Evolutionary conservation across 352 stramenopile genomes (phyloP).

Genomic region (Phytophthora niederhauseri): DNA sequence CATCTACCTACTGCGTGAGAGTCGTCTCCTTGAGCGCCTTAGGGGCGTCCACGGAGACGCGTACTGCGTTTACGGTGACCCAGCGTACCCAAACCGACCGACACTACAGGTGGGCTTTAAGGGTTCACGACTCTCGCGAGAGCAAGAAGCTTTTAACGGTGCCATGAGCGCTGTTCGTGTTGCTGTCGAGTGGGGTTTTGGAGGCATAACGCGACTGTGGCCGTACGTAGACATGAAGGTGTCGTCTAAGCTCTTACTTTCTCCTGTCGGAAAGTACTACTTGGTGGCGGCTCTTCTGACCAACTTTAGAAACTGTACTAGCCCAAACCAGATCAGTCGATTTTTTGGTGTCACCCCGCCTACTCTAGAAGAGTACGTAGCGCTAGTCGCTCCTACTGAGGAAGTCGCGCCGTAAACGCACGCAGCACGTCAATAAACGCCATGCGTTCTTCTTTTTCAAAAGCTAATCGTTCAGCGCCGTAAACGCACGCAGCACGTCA

Average conservation of each 20-base stretch:
- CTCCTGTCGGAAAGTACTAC: not conserved
- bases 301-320: not conserved
- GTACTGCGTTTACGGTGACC: not conserved
- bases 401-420: no score
- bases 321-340: not conserved
- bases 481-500: no score
- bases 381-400: no score
- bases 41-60: not conserved
- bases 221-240: not conserved
- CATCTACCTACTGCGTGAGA: not conserved
- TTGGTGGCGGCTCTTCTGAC: not conserved
- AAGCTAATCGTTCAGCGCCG: no score
- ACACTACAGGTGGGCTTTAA: no score
- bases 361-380: no score
- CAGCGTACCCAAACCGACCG: not conserved
- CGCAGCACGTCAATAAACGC: no score
- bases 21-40: not conserved
- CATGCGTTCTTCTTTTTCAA: not conserved
- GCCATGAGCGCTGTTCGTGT: not conserved
- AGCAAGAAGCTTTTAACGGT: not conserved
- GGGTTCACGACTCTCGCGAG: not conserved
- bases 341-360: not conserved
- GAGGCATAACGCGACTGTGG: not conserved
- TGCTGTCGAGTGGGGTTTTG: not conserved
- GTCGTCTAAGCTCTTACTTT: not conserved